Conservation (phyloP, 331 rosid genomes). For the Saraca asoca region DNA sequence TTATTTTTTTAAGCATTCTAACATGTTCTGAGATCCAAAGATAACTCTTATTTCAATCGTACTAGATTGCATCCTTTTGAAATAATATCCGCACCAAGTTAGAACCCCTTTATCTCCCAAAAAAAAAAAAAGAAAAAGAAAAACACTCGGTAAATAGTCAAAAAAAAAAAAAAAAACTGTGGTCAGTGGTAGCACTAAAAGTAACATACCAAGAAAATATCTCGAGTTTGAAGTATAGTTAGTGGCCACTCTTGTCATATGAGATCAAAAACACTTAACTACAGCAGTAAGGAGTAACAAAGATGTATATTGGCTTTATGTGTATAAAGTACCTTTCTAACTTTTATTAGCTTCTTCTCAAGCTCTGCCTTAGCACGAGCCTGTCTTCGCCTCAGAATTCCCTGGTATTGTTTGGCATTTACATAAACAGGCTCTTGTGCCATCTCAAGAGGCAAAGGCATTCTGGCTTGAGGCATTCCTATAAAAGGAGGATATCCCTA, state of each 20-base stretch:
- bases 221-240: not conserved
- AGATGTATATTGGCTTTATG: not conserved
- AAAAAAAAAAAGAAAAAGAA: not conserved
- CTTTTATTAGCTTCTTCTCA: constrained; percentile 84
- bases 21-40: constrained; percentile 3
- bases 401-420: constrained; percentile 98
- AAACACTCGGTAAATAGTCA: not conserved
- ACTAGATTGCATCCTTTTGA: not conserved
- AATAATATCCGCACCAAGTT: not conserved
- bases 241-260: not conserved
- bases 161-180: not conserved
- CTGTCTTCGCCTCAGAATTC: constrained; percentile 93
- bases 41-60: not conserved
- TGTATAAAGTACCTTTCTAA: constrained; percentile 71
- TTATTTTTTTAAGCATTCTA: not conserved
- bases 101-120: too few species aligned
- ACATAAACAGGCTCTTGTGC: constrained; percentile 98
- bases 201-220: not conserved
- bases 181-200: constrained; percentile 6
- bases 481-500: constrained; percentile 88
- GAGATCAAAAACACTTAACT: not conserved
- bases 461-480: constrained; percentile 90
- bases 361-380: constrained; percentile 99
- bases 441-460: constrained; percentile 96
- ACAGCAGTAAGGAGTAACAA: not conserved